A percentile compares a stretch with the other conserved stretches of the same genome.
Conservation (phyloP, 2,329 filamentous ascomycete species). For the Penicillium sp. region DNA sequence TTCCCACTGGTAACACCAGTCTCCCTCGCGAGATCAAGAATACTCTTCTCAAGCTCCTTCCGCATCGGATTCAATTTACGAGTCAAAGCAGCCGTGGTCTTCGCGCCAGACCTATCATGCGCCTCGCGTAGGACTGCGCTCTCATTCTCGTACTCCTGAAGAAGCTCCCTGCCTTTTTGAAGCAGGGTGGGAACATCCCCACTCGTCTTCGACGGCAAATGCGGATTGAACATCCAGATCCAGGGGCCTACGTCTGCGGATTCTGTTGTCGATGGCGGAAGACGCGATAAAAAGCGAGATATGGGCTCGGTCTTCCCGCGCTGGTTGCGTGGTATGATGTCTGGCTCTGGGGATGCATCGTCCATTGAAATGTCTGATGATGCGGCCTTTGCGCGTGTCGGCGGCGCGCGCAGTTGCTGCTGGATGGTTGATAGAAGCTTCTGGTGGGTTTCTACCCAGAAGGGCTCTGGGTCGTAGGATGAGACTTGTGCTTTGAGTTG, state of each 20-base stretch:
- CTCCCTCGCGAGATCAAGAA: slow-evolving; percentile 62
- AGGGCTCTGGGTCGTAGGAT: slow-evolving; percentile 53
- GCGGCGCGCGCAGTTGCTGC: slow-evolving; percentile 11
- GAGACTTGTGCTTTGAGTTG: slow-evolving; percentile 53
- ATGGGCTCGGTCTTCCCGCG: slow-evolving; percentile 57
- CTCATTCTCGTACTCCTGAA: slow-evolving; percentile 50
- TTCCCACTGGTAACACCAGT: slow-evolving; percentile 66
- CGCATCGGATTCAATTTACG: slow-evolving; percentile 45
- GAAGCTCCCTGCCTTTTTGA: slow-evolving; percentile 56
- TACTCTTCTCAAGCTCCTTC: slow-evolving; percentile 50
- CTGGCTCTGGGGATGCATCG: slow-evolving; percentile 1
- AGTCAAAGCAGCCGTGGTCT: slow-evolving; percentile 35
- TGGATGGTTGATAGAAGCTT: slow-evolving; percentile 38
- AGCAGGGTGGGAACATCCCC: slow-evolving; percentile 51
- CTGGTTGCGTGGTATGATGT: slow-evolving; percentile 8
- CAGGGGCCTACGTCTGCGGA: slow-evolving; percentile 54
- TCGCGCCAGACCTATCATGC: slow-evolving; percentile 42
- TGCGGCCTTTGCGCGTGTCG: background rate
- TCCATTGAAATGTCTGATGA: background rate
- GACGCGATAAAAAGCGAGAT: slow-evolving; percentile 63
- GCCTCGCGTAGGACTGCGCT: slow-evolving; percentile 53
- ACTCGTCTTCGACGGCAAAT: slow-evolving; percentile 34
- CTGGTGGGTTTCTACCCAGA: slow-evolving; percentile 46
- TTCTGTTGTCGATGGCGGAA: slow-evolving; percentile 65
- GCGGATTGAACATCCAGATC: slow-evolving; percentile 72